phyloP scores from a whole-genome alignment of 306 rosid genomes.

The Prinsepia uniflora region DNA sequence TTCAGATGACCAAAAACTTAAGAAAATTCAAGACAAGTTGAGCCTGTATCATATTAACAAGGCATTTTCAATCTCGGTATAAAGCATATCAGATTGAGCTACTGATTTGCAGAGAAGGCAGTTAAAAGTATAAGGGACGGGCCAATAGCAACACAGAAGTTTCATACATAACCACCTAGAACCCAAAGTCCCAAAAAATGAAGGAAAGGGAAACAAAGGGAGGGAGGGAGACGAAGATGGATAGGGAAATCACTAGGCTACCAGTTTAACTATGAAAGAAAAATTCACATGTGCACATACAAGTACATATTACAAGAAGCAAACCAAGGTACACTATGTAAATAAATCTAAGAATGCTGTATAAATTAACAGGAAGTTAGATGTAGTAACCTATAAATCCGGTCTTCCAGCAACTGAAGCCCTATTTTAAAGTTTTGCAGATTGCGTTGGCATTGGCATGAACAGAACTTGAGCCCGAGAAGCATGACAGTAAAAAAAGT shows the following conservation, averaged over 20 bases:
- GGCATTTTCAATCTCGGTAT: neutral
- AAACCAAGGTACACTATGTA: neutral
- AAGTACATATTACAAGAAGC: neutral
- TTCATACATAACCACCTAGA: neutral
- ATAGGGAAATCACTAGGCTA: neutral
- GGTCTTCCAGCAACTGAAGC: slow-evolving; percentile 90
- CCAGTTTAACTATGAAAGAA: neutral
- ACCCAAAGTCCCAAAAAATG: neutral
- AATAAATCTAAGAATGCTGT: slow-evolving; percentile 25
- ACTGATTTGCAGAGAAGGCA: neutral
- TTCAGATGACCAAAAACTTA: neutral
- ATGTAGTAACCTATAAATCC: slow-evolving; percentile 63
- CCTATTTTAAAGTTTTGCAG: slow-evolving; percentile 78
- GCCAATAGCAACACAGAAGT: too few species aligned
- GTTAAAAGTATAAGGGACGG: neutral
- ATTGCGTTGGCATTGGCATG: slow-evolving; percentile 86
- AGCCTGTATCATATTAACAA: neutral
- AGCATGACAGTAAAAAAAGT: slow-evolving; percentile 93
- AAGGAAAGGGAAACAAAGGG: neutral
- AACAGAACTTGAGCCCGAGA: slow-evolving; percentile 95
- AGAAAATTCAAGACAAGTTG: neutral
- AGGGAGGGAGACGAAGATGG: neutral
- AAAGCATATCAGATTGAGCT: neutral
- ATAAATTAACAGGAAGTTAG: slow-evolving; percentile 10
- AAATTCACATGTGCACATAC: neutral